These are phyloP conservation scores for Cercospora berteroae DNA, from an alignment of 2,329 filamentous ascomycete genomes.

Conservation along the genomic window DNA sequence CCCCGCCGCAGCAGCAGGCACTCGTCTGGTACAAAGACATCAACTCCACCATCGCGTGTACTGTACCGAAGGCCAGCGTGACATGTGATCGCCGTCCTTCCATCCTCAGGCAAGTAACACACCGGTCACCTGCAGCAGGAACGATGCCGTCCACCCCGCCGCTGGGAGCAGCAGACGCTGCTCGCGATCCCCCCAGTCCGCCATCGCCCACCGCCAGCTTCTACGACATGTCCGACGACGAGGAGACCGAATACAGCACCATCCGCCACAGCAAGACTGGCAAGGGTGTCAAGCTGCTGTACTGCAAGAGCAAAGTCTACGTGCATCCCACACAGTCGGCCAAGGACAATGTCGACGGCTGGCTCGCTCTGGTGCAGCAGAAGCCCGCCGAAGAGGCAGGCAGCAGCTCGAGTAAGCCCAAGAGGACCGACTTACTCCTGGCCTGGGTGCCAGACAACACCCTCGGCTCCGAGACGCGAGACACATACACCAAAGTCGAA, in stretches of 20 bases:
- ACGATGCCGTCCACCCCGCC: conserved; percentile 23
- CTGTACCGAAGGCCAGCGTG: not conserved
- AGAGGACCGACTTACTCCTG: conserved; percentile 71
- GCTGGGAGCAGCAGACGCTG: conserved; percentile 8
- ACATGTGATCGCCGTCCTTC: not conserved
- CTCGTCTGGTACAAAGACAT: not conserved
- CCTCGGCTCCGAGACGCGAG: conserved; percentile 68
- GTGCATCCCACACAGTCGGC: conserved; percentile 89
- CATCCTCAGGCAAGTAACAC: not conserved
- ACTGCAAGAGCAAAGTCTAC: conserved; percentile 98
- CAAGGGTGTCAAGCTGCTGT: conserved; percentile 86
- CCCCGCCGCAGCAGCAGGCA: not conserved
- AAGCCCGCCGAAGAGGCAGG: conserved; percentile 53
- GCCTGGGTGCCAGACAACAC: conserved; percentile 91
- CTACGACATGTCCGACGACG: conserved; percentile 95
- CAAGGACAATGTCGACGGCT: conserved; percentile 94
- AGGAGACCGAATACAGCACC: conserved; percentile 92
- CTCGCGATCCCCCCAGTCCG: conserved; percentile 35
- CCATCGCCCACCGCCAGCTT: conserved; percentile 82
- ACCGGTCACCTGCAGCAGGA: not conserved
- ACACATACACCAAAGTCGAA: conserved; percentile 94
- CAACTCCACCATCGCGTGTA: not conserved
- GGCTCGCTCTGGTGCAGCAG: conserved; percentile 89
- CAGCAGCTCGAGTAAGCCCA: conserved; percentile 41
- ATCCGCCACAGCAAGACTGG: conserved; percentile 68